Conservation (phyloP, 768 basidiomycete genomes). For the Termitomyces sp. region DNA sequence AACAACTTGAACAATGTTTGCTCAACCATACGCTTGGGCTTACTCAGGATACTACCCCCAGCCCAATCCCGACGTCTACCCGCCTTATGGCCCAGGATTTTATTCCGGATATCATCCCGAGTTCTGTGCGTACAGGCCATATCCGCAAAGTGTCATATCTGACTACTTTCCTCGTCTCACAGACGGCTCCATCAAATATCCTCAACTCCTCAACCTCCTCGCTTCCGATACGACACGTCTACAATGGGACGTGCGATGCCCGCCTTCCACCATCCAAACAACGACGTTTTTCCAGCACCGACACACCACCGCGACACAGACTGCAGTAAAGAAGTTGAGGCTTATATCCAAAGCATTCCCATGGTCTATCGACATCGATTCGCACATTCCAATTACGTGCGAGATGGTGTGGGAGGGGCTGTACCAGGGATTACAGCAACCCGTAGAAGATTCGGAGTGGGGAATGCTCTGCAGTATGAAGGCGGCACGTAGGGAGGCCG, state of each 20-base stretch:
- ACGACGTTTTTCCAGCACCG: conserved; percentile 11
- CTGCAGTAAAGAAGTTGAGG: conserved; percentile 39
- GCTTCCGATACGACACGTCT: conserved; percentile 15
- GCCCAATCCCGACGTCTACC: conserved; percentile 10
- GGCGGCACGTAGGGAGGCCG: conserved; percentile 32
- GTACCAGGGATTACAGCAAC: conserved; percentile 46
- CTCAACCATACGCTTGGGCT: conserved; percentile 4
- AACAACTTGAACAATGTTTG: conserved; percentile 1
- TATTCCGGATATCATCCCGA: neutral
- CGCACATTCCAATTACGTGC: conserved; percentile 41
- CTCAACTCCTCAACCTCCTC: conserved; percentile 15
- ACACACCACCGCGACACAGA: conserved; percentile 32
- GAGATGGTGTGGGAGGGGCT: conserved; percentile 55
- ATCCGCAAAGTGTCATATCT: neutral
- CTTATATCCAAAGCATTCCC: conserved; percentile 63
- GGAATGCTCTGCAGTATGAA: conserved; percentile 46
- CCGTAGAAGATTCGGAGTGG: conserved; percentile 67
- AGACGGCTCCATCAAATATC: conserved; percentile 16
- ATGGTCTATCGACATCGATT: conserved; percentile 58
- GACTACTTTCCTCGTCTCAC: neutral
- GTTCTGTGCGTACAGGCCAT: neutral
- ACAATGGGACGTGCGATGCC: conserved; percentile 4
- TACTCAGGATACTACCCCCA: conserved; percentile 7
- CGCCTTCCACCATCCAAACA: conserved; percentile 6
- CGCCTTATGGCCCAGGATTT: conserved; percentile 1